These are phyloP conservation scores for Helotiales sp. DNA, from an alignment of 2,329 filamentous ascomycete genomes.

Conservation along the genomic window DNA sequence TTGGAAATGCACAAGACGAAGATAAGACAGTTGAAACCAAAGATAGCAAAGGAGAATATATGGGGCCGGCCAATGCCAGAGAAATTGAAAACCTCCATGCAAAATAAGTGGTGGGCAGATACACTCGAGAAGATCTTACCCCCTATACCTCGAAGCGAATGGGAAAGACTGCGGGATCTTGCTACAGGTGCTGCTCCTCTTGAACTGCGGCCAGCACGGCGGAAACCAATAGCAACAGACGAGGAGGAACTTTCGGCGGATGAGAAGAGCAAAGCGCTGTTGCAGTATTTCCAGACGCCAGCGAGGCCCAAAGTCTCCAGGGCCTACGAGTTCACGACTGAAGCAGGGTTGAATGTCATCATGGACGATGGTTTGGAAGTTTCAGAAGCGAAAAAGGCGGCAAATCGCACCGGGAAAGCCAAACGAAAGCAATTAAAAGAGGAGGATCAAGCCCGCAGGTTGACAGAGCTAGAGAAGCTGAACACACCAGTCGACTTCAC, in stretches of 20 bases:
- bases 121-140: conserved; percentile 55
- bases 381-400: background rate
- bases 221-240: conserved; percentile 26
- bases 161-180: conserved; percentile 58
- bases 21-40: conserved; percentile 38
- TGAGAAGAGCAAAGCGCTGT: background rate
- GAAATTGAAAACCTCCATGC: conserved; percentile 49
- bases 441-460: background rate
- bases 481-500: background rate
- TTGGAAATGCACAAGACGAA: conserved; percentile 18
- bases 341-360: background rate
- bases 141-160: conserved; percentile 59
- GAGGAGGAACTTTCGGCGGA: background rate
- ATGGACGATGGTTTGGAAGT: background rate
- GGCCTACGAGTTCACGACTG: background rate
- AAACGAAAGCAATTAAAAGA: background rate
- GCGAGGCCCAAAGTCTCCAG: background rate
- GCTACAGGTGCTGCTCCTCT: conserved; percentile 43
- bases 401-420: background rate
- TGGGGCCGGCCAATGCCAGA: conserved; percentile 55
- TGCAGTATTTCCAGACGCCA: conserved; percentile 7
- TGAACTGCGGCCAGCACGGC: conserved; percentile 23
- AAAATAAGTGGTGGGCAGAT: conserved; percentile 54
- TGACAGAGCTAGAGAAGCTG: background rate
- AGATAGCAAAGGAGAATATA: conserved; percentile 51